phyloP scores from a whole-genome alignment of 208 protist species.

The Leishmania turanica region DNA sequence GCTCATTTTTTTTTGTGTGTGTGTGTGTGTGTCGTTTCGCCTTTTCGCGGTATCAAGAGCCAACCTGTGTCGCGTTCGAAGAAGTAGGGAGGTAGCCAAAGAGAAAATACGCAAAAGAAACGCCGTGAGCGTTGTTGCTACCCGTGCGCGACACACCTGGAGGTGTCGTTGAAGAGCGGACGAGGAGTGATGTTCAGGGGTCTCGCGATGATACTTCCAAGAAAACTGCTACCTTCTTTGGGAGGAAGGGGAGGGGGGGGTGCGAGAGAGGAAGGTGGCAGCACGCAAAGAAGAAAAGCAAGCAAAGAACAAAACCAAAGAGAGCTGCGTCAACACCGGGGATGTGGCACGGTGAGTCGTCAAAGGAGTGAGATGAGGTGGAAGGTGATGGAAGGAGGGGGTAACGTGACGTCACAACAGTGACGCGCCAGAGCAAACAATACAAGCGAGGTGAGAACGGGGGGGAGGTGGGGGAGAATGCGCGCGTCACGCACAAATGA shows the following conservation, averaged over 20 bases:
- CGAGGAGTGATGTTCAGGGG: neutral
- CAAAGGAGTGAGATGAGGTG: neutral
- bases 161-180: neutral
- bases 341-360: neutral
- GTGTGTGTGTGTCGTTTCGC: no score
- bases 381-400: neutral
- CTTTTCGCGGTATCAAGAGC: neutral
- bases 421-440: neutral
- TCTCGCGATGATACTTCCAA: neutral
- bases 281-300: neutral
- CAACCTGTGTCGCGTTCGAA: neutral
- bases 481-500: neutral
- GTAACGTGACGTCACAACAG: neutral
- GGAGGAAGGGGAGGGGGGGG: neutral
- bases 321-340: neutral
- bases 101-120: constrained; percentile 10
- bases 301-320: neutral
- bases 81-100: neutral
- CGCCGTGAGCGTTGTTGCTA: neutral
- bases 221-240: neutral
- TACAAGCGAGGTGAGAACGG: neutral
- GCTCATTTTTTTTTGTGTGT: constrained; percentile 14
- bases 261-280: neutral
- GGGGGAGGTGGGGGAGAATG: neutral
- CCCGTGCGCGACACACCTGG: neutral